Base-by-base conservation (phyloP, 129 eudicot genomes). In the Centaurea solstitialis region DNA sequence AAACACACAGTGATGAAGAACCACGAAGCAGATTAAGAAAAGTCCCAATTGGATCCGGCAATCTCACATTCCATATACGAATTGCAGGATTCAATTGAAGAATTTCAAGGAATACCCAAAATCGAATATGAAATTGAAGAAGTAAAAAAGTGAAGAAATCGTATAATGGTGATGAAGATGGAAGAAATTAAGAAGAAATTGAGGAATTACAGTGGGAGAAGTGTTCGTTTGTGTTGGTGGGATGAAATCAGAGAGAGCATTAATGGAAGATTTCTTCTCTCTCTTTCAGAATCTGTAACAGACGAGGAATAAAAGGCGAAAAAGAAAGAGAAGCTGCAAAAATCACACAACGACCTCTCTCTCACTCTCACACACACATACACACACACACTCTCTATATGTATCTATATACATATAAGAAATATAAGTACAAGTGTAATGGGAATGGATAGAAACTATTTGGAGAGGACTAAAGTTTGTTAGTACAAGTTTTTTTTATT, bases 291-390 rank as follows among this genome's bases (percentile, higher is more conserved):
- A 80, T 80, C 78, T 28, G 79, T 73, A 80, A 80, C 84, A 47
- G 84, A 80, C 78, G 79, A 80, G 73, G 67, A 62, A 80, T 62
- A 80, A 59, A 72, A 72, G 65, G 77, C 43, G 78, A 73, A 62
- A 79, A 72, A 73, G 73, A 80, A 80, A 41, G 79, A 61, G 84
- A 80, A 80, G 79, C 78, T 59, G 72, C 73, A 62, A 13, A 70
- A 38, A 21, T 79, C 75, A 41, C 75, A 68, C 66, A 66, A 65
- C 73, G 40, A 21, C 15, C 73, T 64, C 62, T 4, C 40, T 77
- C 64, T 77, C 40, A 20, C 80, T 37, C 23, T 35, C 80, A 1
- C 72, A 20, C 73, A 47, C 67, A 24, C 41, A 38, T 10, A 72
- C 30, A 15, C 3, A 9, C 59, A 47, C 17, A 15, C 17, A 9